Base-by-base conservation (phyloP, 768 basidiomycete genomes). In the Agrocybe pediades region DNA sequence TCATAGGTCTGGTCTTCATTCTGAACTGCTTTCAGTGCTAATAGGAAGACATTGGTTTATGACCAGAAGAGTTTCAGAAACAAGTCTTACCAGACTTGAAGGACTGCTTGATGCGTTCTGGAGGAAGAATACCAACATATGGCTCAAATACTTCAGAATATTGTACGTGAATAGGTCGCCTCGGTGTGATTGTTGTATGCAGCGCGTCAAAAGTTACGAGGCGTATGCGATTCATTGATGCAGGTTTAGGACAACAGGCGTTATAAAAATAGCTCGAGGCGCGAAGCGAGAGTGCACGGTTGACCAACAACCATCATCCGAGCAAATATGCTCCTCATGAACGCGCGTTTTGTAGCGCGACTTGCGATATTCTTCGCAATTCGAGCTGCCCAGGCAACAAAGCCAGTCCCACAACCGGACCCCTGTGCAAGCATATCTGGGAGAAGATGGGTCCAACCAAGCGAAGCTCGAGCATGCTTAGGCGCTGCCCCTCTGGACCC, bases 201-300 rank as follows among this genome's bases (percentile, higher is more conserved):
- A 92, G 71, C 1, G 83, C 84, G 62, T 93, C 91, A 59, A 93
- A 92, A n/a, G 87, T 84, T 42, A 91, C 85, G 6, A 90, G 71
- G 8, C 78, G 81, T 65, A 88, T 81, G 36, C 24, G 39, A 46
- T 49, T 29, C 62, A 63, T 62, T 27, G 49, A 15, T 7, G 15
- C 7, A 39, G 49, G 53, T 40, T 26, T 16, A 33, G 23, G 39
- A 17, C 49, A 41, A 49, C n/a, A n/a, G n/a, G n/a, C n/a, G n/a
- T n/a, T 41, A 26, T 11, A 24, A 25, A 11, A 26, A n/a, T 26
- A 30, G 21, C n/a, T 40, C 39, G 24, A 25, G 40, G 16, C 19
- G 6, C 23, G 5, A 25, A 25, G 9, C 16, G 23, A 41, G n/a
- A n/a, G 8, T 25, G 30, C 20, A 19, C 6, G 3, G 19, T 20